Evolutionary conservation across 164 flowering plant species (phyloP).

Genomic region (Platanus orientalis): DNA sequence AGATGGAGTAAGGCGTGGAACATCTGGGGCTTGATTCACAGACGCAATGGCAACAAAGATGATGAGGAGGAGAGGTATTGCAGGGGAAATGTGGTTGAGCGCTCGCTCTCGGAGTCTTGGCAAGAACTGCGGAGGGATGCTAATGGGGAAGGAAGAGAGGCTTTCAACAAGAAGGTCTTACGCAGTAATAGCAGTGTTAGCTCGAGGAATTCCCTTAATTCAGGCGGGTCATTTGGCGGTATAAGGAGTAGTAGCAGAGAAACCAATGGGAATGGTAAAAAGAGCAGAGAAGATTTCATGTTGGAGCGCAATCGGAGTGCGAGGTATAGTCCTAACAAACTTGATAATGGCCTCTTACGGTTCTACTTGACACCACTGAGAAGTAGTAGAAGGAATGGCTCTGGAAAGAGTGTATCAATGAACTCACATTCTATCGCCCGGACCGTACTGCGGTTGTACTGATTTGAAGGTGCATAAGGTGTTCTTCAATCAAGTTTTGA

Average conservation of each 20-base stretch:
- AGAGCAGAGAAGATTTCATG: constrained; percentile 44
- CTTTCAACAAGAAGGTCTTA: constrained; percentile 37
- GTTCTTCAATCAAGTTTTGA: constrained; percentile 12
- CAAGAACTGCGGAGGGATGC: constrained; percentile 53
- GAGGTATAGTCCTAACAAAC: constrained; percentile 45
- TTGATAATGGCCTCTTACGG: constrained; percentile 66
- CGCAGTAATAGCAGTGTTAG: constrained; percentile 82
- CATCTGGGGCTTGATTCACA: constrained; percentile 76
- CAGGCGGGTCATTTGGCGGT: constrained; percentile 34
- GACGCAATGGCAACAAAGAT: constrained; percentile 48
- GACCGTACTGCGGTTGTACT: constrained; percentile 70
- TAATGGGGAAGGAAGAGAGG: constrained; percentile 41
- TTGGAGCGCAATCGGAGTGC: constrained; percentile 55
- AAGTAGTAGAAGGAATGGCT: constrained; percentile 58
- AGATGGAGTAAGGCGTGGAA: constrained; percentile 82
- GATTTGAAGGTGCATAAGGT: constrained; percentile 12
- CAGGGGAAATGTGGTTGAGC: constrained; percentile 66
- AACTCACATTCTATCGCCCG: constrained; percentile 71
- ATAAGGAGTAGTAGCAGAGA: constrained; percentile 33
- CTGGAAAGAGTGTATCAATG: constrained; percentile 48
- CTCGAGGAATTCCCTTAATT: constrained; percentile 48
- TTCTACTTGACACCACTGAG: constrained; percentile 83
- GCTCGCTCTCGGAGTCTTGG: constrained; percentile 88
- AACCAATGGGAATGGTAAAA: constrained; percentile 31
- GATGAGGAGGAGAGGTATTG: constrained; percentile 66